Base-by-base conservation (phyloP, 495 filamentous ascomycete genomes). In the Penicillium daleae region DNA sequence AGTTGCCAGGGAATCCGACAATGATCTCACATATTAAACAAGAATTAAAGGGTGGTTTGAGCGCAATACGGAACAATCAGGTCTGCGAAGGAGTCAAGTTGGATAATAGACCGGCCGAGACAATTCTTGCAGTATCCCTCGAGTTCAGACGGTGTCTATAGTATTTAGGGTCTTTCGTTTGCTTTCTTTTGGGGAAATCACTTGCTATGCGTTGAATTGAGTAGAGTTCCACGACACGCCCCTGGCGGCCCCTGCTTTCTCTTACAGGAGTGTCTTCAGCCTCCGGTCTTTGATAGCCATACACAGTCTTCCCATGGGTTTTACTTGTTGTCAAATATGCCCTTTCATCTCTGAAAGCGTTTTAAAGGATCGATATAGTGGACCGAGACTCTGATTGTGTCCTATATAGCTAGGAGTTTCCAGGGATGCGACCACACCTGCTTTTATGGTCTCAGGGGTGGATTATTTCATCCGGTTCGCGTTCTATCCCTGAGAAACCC, bases 1-100 rank as follows among this genome's bases (percentile, higher is more conserved):
- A 46, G 39, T 59, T 49, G 15, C 46, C n/a, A 31, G 39, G 50
- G 64, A 62, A 66, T 62, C 44, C 33, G n/a, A 22, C 51, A 3
- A 39, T 56, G 51, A 56, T 37, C 21, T 56, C 21, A 56, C 19
- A 1, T 19, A 21, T 17, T 19, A 31, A n/a, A 46, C 21, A 46
- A 26, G 17, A 37, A 39, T 44, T 8, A 15, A 26, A 15, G 5
- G 44, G 9, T 3, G 3, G 15, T 12, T 15, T 48, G 22, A 8
- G 1, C 10, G n/a, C 24, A 3, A 26, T 5, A 4, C 21, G 12
- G 21, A 1, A 48, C 9, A 10, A 48, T 17, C 44, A 27, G 4
- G 9, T 26, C 12, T 48, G 9, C 15, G 13, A n/a, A 48, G 3
- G 21, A 8, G 2, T 15, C 26, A n/a, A 48, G 44, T 4, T 9